These are phyloP conservation scores for Cantharellus cinnabarinus DNA, from an alignment of 768 basidiomycete species.

Conservation along the genomic window DNA sequence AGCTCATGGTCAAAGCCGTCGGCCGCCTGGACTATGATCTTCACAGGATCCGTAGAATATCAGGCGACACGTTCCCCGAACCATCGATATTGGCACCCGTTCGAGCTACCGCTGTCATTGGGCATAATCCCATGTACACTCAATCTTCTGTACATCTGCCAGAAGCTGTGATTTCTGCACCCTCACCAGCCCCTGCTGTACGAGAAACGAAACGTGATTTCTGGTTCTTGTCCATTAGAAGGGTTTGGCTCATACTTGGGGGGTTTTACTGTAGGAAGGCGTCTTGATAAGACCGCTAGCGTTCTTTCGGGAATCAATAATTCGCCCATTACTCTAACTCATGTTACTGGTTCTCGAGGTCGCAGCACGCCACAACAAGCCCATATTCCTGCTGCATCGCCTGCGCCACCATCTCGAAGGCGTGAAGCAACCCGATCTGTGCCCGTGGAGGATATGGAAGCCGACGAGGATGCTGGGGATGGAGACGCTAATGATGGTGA, in stretches of 20 bases:
- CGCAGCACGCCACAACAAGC: constrained; percentile 1
- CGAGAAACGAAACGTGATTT: not conserved
- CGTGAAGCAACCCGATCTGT: constrained; percentile 20
- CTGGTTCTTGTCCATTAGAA: not conserved
- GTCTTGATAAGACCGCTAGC: not conserved
- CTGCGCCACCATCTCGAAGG: constrained; percentile 12
- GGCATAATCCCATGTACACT: not conserved
- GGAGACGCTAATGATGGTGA: constrained; percentile 18
- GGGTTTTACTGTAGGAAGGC: not conserved
- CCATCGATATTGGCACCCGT: not conserved
- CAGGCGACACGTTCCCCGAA: not conserved
- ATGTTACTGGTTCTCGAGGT: constrained; percentile 3
- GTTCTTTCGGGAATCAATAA: not conserved
- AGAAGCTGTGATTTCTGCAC: not conserved
- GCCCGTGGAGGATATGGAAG: constrained; percentile 19
- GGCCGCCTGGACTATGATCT: constrained; percentile 29
- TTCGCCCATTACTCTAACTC: constrained; percentile 3
- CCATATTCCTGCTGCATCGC: constrained; percentile 13
- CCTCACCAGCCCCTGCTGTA: not conserved
- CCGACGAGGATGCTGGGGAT: constrained; percentile 14
- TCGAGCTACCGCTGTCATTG: not conserved
- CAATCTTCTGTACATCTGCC: not conserved
- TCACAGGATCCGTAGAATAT: constrained; percentile 4
- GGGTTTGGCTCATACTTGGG: not conserved
- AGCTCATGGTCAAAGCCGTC: constrained; percentile 16